phyloP scores from a whole-genome alignment of 139 green algal species.

The Closterium sp. region DNA sequence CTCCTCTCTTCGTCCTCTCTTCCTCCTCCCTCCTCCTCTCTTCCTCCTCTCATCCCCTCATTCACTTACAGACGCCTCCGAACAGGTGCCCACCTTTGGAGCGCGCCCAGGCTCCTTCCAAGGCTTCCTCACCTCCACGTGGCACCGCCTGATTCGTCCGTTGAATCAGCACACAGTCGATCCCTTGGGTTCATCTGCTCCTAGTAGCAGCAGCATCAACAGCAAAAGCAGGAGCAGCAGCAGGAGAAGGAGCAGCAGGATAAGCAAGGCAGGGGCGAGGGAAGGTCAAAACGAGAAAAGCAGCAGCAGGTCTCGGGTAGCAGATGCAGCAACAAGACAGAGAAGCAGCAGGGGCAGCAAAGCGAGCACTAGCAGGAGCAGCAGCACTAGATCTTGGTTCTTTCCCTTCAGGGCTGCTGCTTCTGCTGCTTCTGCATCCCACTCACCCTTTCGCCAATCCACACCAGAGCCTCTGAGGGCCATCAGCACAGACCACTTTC shows the following conservation, averaged over 20 bases:
- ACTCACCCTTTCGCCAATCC: no score
- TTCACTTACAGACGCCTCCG: not conserved
- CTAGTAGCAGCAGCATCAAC: not conserved
- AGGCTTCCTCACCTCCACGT: not conserved
- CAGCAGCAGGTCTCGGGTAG: not conserved
- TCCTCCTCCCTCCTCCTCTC: no score
- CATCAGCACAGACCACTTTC: no score
- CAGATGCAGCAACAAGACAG: no score
- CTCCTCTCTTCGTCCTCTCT: no score
- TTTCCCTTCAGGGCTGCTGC: no score
- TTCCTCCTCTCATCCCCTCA: no score
- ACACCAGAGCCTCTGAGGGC: no score
- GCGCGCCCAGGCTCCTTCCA: not conserved
- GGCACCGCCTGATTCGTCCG: not conserved
- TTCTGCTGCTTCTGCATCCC: no score
- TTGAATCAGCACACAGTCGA: not conserved
- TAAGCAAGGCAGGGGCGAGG: not conserved
- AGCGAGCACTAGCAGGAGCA: not conserved
- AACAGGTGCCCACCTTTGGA: not conserved
- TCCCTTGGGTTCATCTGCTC: not conserved
- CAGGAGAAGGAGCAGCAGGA: not conserved
- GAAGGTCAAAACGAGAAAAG: not conserved
- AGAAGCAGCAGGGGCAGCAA: not conserved
- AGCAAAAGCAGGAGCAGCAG: not conserved
- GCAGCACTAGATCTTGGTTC: no score